A percentile compares a stretch with the other conserved stretches of the same genome.
These are phyloP conservation scores for Xylariaceae sp. DNA, from an alignment of 2,329 filamentous ascomycete genomes.

Conservation along the genomic window DNA sequence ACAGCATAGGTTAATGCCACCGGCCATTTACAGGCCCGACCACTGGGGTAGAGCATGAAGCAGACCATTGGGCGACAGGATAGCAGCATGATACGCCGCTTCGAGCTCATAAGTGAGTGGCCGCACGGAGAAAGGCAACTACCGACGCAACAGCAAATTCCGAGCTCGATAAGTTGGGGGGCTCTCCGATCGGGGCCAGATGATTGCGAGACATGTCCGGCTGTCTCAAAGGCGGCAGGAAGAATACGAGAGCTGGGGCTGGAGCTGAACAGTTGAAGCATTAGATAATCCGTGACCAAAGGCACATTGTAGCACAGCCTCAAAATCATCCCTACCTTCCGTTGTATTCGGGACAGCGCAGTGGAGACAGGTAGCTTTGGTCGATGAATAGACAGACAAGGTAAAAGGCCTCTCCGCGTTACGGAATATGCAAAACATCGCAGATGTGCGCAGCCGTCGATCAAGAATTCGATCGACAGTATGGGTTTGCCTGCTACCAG, in stretches of 20 bases:
- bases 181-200: neutral
- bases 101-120: constrained; percentile 8
- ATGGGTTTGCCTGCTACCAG: constrained; percentile 7
- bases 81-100: too few relatives aligned
- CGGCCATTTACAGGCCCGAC: constrained; percentile 10
- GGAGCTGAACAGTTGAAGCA: too few relatives aligned
- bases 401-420: neutral
- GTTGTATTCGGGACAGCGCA: too few relatives aligned
- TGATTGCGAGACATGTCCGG: constrained; percentile 2
- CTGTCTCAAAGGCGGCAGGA: constrained; percentile 1
- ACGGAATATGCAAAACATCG: constrained; percentile 2
- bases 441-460: constrained; percentile 10
- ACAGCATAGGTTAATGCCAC: constrained; percentile 24
- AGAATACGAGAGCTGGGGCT: constrained; percentile 3
- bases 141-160: neutral
- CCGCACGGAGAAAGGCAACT: constrained; percentile 5
- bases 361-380: too few relatives aligned
- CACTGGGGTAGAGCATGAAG: too few relatives aligned
- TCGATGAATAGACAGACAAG: neutral
- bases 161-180: neutral
- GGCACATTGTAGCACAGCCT: too few relatives aligned
- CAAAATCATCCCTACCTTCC: too few relatives aligned
- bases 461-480: constrained; percentile 15
- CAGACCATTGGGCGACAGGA: too few relatives aligned
- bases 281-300: too few relatives aligned